Percentiles rank a stretch among this genome's conserved stretches.
Evolutionary conservation across 78 protist genomes (phyloP).

Genomic region (Speleostelium caveatum): DNA sequence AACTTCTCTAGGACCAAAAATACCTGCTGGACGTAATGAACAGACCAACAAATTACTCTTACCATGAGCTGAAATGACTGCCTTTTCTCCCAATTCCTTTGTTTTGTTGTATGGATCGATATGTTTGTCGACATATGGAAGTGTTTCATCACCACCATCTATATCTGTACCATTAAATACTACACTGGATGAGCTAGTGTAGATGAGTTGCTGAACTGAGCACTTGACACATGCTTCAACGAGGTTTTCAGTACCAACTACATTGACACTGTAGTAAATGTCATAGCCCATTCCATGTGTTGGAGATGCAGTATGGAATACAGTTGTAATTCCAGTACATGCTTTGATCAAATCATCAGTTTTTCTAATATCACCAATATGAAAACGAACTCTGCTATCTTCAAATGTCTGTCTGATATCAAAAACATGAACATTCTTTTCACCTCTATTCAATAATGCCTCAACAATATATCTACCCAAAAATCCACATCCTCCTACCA

Average conservation of each 20-base stretch:
- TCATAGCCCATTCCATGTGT: constrained; percentile 80
- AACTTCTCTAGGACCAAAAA: constrained; percentile 80
- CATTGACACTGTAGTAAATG: constrained; percentile 67
- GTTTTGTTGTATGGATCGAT: constrained; percentile 77
- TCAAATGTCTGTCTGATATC: constrained; percentile 80
- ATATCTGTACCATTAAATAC: constrained; percentile 73
- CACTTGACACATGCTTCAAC: constrained; percentile 34
- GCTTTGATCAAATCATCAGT: constrained; percentile 48
- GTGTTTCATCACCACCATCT: constrained; percentile 76
- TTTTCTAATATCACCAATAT: constrained; percentile 71
- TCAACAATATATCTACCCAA: constrained; percentile 77
- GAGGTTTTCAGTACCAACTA: constrained; percentile 73
- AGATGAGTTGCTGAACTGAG: constrained; percentile 48
- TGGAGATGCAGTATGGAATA: constrained; percentile 82
- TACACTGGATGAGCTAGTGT: constrained; percentile 73
- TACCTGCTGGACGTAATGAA: constrained; percentile 81
- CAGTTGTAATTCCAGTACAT: constrained; percentile 61
- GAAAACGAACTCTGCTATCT: constrained; percentile 45
- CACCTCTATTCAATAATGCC: constrained; percentile 32
- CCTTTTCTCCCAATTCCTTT: constrained; percentile 71
- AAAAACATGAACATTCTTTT: constrained; percentile 58
- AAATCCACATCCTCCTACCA: constrained; percentile 81
- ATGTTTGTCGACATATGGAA: constrained; percentile 35
- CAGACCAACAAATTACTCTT: constrained; percentile 23
- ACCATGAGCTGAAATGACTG: constrained; percentile 24